Percentiles rank a stretch among this genome's conserved stretches.
phyloP scores from a whole-genome alignment of 2,329 filamentous ascomycete genomes.

The Colletotrichum gigasporum region DNA sequence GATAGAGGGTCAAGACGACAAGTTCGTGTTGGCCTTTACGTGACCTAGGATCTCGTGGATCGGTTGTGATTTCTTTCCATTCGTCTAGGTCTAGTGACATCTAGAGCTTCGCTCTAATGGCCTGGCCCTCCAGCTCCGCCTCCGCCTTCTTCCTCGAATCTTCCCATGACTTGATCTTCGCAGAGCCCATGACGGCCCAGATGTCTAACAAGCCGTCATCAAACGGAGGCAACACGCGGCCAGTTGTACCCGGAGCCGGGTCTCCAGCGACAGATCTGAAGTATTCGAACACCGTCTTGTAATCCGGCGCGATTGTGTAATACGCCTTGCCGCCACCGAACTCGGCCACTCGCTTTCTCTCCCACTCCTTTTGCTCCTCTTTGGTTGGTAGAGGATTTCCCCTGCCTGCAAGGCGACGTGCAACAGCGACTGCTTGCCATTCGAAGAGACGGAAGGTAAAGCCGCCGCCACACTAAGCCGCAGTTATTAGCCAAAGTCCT shows the following conservation, averaged over 20 bases:
- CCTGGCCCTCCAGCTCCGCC: conserved; percentile 26
- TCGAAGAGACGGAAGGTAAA: conserved; percentile 50
- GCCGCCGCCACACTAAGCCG: conserved; percentile 42
- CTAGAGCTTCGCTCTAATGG: background rate
- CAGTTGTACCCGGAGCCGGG: conserved; percentile 46
- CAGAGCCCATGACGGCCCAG: conserved; percentile 41
- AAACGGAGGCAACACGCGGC: conserved; percentile 51
- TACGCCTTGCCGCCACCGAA: conserved; percentile 44
- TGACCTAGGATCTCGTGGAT: too few species aligned
- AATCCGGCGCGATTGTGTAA: conserved; percentile 45
- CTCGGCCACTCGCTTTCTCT: conserved; percentile 39
- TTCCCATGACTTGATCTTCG: conserved; percentile 41
- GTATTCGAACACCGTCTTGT: conserved; percentile 49
- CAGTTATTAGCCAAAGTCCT: background rate
- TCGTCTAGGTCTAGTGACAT: background rate
- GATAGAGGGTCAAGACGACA: too few species aligned
- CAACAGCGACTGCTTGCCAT: conserved; percentile 48
- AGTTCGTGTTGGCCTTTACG: too few species aligned
- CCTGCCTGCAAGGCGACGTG: conserved; percentile 44
- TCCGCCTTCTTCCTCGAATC: conserved; percentile 40
- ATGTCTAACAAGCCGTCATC: conserved; percentile 48
- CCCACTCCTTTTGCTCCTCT: conserved; percentile 44
- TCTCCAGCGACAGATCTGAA: conserved; percentile 52
- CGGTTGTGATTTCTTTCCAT: too few species aligned
- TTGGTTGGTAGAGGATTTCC: conserved; percentile 37